Conservation (phyloP, 2,329 filamentous ascomycete species). For the Fusarium robinianum region DNA sequence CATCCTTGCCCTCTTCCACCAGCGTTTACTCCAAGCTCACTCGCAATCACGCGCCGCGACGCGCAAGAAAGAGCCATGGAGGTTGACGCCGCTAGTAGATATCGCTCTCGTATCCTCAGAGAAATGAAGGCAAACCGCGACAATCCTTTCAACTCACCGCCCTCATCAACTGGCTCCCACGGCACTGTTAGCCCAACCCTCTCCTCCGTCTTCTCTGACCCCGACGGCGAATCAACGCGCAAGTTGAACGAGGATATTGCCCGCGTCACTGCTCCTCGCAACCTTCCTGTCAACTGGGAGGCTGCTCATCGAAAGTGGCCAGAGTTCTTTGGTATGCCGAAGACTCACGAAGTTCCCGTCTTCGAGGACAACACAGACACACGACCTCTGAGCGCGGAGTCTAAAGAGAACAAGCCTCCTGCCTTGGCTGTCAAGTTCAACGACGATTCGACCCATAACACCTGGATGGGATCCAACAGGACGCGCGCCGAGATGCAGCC, state of each 20-base stretch:
- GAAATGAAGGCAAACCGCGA: slow-evolving; percentile 58
- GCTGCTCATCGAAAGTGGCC: slow-evolving; percentile 57
- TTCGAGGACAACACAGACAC: slow-evolving; percentile 43
- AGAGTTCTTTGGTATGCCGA: slow-evolving; percentile 53
- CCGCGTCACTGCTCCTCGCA: slow-evolving; percentile 46
- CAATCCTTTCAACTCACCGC: slow-evolving; percentile 63
- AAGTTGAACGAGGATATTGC: slow-evolving; percentile 55
- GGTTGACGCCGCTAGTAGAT: slow-evolving; percentile 47
- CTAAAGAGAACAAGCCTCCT: slow-evolving; percentile 54
- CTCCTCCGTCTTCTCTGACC: slow-evolving; percentile 57
- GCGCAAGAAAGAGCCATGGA: slow-evolving; percentile 46
- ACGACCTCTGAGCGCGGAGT: slow-evolving; percentile 42
- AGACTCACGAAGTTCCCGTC: slow-evolving; percentile 35
- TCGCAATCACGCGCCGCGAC: slow-evolving; percentile 26
- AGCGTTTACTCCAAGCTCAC: slow-evolving; percentile 27
- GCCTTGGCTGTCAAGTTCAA: slow-evolving; percentile 39
- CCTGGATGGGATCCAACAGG: slow-evolving; percentile 47
- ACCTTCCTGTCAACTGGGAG: slow-evolving; percentile 50
- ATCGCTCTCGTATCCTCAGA: slow-evolving; percentile 54
- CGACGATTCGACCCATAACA: slow-evolving; percentile 50
- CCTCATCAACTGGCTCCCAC: slow-evolving; percentile 61
- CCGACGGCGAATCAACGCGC: slow-evolving; percentile 59
- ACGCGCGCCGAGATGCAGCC: slow-evolving; percentile 58
- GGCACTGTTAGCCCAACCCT: slow-evolving; percentile 59
- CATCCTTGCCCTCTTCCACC: slow-evolving; percentile 27